Conservation (phyloP, 148 eudicot genomes). For the Spergularia bocconei region DNA sequence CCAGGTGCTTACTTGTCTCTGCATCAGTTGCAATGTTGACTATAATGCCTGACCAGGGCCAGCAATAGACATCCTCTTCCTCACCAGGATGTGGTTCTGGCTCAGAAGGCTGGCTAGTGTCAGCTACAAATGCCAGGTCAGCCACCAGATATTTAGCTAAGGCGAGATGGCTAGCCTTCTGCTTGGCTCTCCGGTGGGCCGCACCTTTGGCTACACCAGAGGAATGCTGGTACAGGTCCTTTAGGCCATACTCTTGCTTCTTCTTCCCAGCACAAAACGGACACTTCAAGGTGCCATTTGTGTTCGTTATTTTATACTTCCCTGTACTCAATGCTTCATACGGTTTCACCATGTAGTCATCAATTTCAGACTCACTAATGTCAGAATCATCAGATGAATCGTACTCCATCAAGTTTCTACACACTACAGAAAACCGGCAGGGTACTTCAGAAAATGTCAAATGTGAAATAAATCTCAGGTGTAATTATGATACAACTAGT, state of each 20-base stretch:
- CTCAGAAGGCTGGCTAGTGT: slow-evolving; percentile 23
- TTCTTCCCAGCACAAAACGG: slow-evolving; percentile 92
- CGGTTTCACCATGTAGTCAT: slow-evolving; percentile 71
- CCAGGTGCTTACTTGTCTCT: slow-evolving; percentile 30
- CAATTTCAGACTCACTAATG: slow-evolving; percentile 87
- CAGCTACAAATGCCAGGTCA: slow-evolving; percentile 39
- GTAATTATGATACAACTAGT: too few relatives aligned
- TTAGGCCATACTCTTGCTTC: slow-evolving; percentile 78
- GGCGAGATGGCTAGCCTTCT: slow-evolving; percentile 72
- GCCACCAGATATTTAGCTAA: slow-evolving; percentile 52
- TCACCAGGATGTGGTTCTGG: slow-evolving; percentile 31
- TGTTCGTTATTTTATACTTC: slow-evolving; percentile 51
- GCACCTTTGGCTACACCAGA: slow-evolving; percentile 72
- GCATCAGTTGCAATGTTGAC: slow-evolving; percentile 47
- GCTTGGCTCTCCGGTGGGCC: slow-evolving; percentile 56
- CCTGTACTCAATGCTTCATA: slow-evolving; percentile 51
- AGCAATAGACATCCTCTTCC: slow-evolving; percentile 40
- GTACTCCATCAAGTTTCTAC: slow-evolving; percentile 38
- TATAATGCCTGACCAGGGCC: slow-evolving; percentile 78
- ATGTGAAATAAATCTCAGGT: not conserved
- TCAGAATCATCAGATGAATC: slow-evolving; percentile 78
- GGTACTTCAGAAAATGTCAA: not conserved
- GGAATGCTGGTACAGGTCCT: slow-evolving; percentile 78
- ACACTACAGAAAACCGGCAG: not conserved
- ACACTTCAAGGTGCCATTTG: slow-evolving; percentile 67